phyloP scores from a whole-genome alignment of 202 grass and related monocot genomes.

The Miscanthus sacchariflorus region DNA sequence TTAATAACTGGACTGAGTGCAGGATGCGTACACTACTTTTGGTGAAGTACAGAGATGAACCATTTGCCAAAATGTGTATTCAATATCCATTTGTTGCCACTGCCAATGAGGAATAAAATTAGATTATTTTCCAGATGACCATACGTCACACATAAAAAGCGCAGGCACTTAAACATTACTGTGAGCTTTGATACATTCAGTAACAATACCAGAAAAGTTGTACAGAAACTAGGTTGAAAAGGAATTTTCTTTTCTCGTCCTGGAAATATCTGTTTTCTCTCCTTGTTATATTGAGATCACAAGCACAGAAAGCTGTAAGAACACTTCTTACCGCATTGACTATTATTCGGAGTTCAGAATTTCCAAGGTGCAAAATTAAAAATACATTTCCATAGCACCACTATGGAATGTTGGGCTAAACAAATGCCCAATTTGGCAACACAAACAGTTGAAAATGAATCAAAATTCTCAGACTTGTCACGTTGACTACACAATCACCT shows the following conservation, averaged over 20 bases:
- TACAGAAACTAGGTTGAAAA: constrained; percentile 12
- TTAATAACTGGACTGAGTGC: constrained; percentile 53
- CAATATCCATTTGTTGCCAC: constrained; percentile 99
- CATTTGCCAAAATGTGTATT: constrained; percentile 99
- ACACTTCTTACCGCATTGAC: background rate
- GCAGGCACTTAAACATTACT: background rate
- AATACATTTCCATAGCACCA: background rate
- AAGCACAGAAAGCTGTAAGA: background rate
- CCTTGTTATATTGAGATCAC: background rate
- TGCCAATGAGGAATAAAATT: constrained; percentile 56
- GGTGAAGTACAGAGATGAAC: constrained; percentile 98
- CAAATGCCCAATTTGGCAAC: background rate
- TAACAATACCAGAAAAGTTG: background rate
- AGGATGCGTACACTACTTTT: constrained; percentile 96
- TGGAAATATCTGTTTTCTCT: background rate
- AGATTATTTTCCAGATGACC: background rate
- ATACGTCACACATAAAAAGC: constrained; percentile 3
- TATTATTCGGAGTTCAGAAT: background rate
- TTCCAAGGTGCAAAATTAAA: background rate
- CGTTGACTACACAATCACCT: background rate
- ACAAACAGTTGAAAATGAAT: background rate
- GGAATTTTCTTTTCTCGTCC: background rate
- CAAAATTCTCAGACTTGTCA: background rate
- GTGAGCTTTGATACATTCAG: constrained; percentile 26
- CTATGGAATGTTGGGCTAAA: background rate